These are phyloP conservation scores for Cordyceps fumosorosea DNA, from an alignment of 2,329 filamentous ascomycete species.

Conservation along the genomic window DNA sequence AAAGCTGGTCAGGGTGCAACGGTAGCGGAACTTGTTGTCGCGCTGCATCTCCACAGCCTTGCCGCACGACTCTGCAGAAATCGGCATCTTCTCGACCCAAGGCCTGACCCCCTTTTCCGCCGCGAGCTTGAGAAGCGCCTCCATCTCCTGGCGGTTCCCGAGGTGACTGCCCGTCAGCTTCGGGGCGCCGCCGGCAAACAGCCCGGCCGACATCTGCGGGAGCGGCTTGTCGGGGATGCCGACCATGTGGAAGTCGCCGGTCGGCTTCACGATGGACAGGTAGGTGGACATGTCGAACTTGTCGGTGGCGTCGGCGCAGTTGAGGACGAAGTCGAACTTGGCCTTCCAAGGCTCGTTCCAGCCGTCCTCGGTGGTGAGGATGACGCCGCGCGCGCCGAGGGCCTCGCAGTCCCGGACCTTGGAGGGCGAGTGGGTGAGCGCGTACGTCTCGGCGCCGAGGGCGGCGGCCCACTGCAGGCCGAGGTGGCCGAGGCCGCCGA, in stretches of 20 bases:
- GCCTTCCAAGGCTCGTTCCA: constrained; percentile 52
- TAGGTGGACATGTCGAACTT: constrained; percentile 49
- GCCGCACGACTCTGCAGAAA: constrained; percentile 61
- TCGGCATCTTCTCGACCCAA: constrained; percentile 56
- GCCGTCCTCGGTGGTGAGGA: constrained; percentile 39
- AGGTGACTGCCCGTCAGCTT: constrained; percentile 43
- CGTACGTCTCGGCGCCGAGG: constrained; percentile 59
- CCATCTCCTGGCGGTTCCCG: constrained; percentile 54
- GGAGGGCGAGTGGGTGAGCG: constrained; percentile 51
- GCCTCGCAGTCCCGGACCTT: constrained; percentile 56
- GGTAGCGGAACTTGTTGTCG: constrained; percentile 64
- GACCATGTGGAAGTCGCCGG: constrained; percentile 51
- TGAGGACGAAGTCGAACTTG: constrained; percentile 46
- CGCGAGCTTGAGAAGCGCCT: constrained; percentile 50
- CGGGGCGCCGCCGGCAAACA: constrained; percentile 27
- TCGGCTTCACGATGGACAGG: constrained; percentile 44
- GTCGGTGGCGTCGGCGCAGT: constrained; percentile 42
- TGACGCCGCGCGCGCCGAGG: constrained; percentile 54
- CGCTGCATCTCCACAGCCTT: constrained; percentile 64
- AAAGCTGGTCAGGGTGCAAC: constrained; percentile 63
- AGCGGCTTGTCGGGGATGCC: constrained; percentile 48
- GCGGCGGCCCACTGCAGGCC: constrained; percentile 65
- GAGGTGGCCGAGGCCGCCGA: constrained; percentile 70
- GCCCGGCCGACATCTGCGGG: constrained; percentile 32
- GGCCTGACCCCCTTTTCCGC: constrained; percentile 48